Evolutionary conservation across 305 asterid genomes (phyloP).

Genomic region (Striga hermonthica): DNA sequence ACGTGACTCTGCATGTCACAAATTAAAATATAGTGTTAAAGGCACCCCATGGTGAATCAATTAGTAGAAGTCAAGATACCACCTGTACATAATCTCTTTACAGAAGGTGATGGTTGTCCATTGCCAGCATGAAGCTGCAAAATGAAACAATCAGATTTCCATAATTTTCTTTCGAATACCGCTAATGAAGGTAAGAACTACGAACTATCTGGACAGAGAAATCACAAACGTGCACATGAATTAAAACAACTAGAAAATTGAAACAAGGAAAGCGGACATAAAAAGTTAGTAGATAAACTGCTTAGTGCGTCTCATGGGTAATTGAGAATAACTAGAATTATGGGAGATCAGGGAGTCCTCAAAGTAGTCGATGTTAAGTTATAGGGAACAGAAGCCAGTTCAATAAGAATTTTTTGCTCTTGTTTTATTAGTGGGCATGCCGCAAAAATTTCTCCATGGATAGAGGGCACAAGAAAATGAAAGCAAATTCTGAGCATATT

Average conservation of each 20-base stretch:
- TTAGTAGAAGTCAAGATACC: constrained; percentile 27
- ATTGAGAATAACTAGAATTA: constrained; percentile 8
- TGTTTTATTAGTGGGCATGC: background rate
- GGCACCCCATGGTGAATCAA: constrained; percentile 16
- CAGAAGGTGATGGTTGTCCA: constrained; percentile 59
- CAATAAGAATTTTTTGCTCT: constrained; percentile 5
- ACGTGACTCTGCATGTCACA: constrained; percentile 48
- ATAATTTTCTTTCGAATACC: constrained; percentile 18
- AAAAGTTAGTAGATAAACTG: constrained; percentile 8
- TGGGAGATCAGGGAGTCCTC: background rate
- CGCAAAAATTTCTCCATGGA: constrained; percentile 10
- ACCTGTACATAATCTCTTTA: constrained; percentile 75
- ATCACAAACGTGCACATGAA: constrained; percentile 12
- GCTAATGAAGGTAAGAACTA: background rate
- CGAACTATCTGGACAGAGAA: background rate
- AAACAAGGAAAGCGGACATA: constrained; percentile 10
- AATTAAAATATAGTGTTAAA: constrained; percentile 30
- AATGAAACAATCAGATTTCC: constrained; percentile 28
- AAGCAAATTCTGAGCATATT: too few relatives aligned
- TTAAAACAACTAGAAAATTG: constrained; percentile 1
- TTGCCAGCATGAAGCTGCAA: constrained; percentile 88
- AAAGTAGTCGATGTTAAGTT: constrained; percentile 1
- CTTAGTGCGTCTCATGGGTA: constrained; percentile 5
- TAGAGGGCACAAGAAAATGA: background rate
- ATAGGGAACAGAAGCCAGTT: constrained; percentile 1